Base-by-base conservation (phyloP, 495 filamentous ascomycete species). In the Staphylotrichum tortipilum region DNA sequence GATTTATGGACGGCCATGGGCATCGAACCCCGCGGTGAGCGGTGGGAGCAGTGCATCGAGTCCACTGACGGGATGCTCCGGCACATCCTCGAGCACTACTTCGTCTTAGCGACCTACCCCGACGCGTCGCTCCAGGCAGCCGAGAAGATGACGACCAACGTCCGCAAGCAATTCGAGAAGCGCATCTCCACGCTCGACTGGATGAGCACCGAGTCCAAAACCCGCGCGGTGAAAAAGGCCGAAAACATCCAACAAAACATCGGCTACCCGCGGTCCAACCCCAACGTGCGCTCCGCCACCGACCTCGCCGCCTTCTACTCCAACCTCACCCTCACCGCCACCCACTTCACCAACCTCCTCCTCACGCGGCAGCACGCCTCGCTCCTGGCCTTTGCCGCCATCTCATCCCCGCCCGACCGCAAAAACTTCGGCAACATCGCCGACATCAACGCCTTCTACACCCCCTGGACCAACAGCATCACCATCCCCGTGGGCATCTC, bases 401-500 rank as follows among this genome's bases (percentile, higher is more conserved):
- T 84, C 22, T 77, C 77, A 7, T 80, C 78, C 47, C 81, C 82
- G 4, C 78, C 78, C 10, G 69, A 85, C 56, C 75, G 79, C 4
- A 68, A 79, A 50, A 72, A 78, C 60, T 84, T 81, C 80, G 73
- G 55, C 30, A 83, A 82, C 15, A 76, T 72, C 12, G 73, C 70
- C 21, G 79, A 71, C 18, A 80, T 51, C 37, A 83, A 83, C 57
- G 80, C 80, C 17, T 83, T 82, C 60, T 85, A 84, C 62, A 79
- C 79, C 52, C 76, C 76, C 11, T 68, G 74, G 5, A 73, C 77
- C 12, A 86, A 86, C 53, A 77, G 82, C 55, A 85, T 87, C 42
- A 79, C 82, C 15, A 85, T 88, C 67, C 81, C 79, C 9, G 83
- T 83, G 1, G 84, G 82, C 4, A 85, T 86, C 42, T 83, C 86